Conservation (phyloP, 768 basidiomycete genomes). For the Tulasnella sp. region DNA sequence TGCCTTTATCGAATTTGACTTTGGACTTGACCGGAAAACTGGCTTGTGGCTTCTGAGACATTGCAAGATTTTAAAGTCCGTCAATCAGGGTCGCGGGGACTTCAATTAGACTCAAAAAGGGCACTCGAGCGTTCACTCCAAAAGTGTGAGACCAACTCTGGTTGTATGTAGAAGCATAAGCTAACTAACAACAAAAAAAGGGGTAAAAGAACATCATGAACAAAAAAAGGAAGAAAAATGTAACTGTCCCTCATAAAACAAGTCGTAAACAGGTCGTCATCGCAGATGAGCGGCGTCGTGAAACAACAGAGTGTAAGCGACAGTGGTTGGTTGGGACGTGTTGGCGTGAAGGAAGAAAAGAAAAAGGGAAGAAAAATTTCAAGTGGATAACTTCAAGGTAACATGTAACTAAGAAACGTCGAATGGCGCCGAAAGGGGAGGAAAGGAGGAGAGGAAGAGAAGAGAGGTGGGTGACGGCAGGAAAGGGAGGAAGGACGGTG, state of each 20-base stretch:
- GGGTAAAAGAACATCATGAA: background rate
- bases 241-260: constrained; percentile 13
- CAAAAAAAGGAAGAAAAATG: background rate
- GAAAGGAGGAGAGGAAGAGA: constrained; percentile 1
- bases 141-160: background rate
- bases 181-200: constrained; percentile 5
- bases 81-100: background rate
- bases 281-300: constrained; percentile 12
- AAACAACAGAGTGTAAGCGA: background rate
- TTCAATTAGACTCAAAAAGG: background rate
- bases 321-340: constrained; percentile 10
- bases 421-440: background rate
- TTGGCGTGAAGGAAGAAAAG: background rate
- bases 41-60: background rate
- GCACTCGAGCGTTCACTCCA: background rate
- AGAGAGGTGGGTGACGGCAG: background rate
- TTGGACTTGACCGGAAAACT: background rate
- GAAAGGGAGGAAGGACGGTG: background rate
- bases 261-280: constrained; percentile 12
- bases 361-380: background rate
- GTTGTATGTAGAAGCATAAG: constrained; percentile 5
- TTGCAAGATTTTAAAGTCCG: background rate
- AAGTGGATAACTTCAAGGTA: constrained; percentile 15
- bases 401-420: constrained; percentile 7
- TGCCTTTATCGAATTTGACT: background rate